Evolutionary conservation across 2,329 filamentous ascomycete genomes (phyloP).

Genomic region (Fusarium albidum): DNA sequence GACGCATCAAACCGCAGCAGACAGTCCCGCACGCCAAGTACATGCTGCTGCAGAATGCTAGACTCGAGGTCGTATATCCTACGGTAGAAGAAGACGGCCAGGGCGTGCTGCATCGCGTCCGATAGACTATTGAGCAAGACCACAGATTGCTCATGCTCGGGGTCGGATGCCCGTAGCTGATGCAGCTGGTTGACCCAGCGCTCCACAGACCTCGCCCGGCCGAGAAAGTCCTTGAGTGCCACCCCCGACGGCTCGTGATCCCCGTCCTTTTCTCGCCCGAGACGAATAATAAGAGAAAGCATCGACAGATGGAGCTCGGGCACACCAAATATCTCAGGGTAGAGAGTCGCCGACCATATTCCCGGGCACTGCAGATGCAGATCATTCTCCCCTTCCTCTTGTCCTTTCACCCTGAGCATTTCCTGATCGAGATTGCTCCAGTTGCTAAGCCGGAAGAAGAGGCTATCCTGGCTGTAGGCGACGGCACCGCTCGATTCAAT

Average conservation of each 20-base stretch:
- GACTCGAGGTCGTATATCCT: slow-evolving; percentile 22
- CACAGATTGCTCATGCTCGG: slow-evolving; percentile 19
- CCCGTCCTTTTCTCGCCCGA: slow-evolving; percentile 15
- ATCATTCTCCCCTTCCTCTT: slow-evolving; percentile 30
- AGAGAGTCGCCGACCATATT: slow-evolving; percentile 26
- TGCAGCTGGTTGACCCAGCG: slow-evolving; percentile 24
- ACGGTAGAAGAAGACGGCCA: slow-evolving; percentile 28
- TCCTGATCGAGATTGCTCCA: slow-evolving; percentile 27
- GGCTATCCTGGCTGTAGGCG: slow-evolving; percentile 11
- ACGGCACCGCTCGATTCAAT: slow-evolving; percentile 26
- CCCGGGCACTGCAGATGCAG: slow-evolving; percentile 25
- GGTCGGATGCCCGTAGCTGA: slow-evolving; percentile 7
- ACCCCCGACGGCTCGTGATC: not conserved
- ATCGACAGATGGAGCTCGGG: slow-evolving; percentile 25
- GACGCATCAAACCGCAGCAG: slow-evolving; percentile 22
- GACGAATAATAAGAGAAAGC: slow-evolving; percentile 23
- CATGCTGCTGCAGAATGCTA: slow-evolving; percentile 20
- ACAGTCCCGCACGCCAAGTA: slow-evolving; percentile 19
- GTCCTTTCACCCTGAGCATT: slow-evolving; percentile 16
- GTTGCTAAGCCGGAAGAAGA: slow-evolving; percentile 14
- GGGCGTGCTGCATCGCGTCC: slow-evolving; percentile 25
- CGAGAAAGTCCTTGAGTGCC: slow-evolving; percentile 16
- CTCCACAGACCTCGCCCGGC: slow-evolving; percentile 22
- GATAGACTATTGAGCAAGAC: slow-evolving; percentile 13
- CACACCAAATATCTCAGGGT: slow-evolving; percentile 30